A percentile compares a stretch with the other conserved stretches of the same genome.
Evolutionary conservation across 1,139 yeast genomes (phyloP).

Genomic region (Lodderomyces oxycetoniae): DNA sequence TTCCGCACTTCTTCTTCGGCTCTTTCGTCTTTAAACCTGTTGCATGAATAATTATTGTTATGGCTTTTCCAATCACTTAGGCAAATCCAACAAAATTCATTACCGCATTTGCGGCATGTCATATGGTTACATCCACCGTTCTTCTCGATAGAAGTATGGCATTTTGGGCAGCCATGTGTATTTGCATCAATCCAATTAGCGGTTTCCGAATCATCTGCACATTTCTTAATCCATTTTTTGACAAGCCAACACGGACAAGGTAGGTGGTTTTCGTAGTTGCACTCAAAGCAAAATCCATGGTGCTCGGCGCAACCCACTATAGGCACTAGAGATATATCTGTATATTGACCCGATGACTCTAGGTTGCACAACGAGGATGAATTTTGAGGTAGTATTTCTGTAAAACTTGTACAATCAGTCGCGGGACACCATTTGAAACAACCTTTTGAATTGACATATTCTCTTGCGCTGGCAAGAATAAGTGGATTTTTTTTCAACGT

Average conservation of each 20-base stretch:
- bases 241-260: constrained; percentile 79
- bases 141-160: constrained; percentile 63
- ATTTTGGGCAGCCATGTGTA: constrained; percentile 78
- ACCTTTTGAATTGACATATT: constrained; percentile 47
- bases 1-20: constrained; percentile 25
- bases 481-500: constrained; percentile 14
- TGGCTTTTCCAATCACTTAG: constrained; percentile 74
- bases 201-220: constrained; percentile 85
- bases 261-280: constrained; percentile 72
- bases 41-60: constrained; percentile 64
- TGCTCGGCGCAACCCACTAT: constrained; percentile 62
- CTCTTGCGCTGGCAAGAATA: constrained; percentile 33
- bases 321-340: constrained; percentile 42
- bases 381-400: constrained; percentile 34
- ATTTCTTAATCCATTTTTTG: constrained; percentile 70
- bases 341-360: too few species aligned
- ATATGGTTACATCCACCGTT: constrained; percentile 97
- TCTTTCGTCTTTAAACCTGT: constrained; percentile 41
- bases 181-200: constrained; percentile 85
- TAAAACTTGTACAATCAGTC: constrained; percentile 64
- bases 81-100: constrained; percentile 95
- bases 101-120: constrained; percentile 73
- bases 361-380: constrained; percentile 22
- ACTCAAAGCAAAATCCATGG: constrained; percentile 76
- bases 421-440: constrained; percentile 78